Evolutionary conservation across 371 early-diverging fungal genomes (phyloP).

Genomic region (Rhizopus stolonifer): DNA sequence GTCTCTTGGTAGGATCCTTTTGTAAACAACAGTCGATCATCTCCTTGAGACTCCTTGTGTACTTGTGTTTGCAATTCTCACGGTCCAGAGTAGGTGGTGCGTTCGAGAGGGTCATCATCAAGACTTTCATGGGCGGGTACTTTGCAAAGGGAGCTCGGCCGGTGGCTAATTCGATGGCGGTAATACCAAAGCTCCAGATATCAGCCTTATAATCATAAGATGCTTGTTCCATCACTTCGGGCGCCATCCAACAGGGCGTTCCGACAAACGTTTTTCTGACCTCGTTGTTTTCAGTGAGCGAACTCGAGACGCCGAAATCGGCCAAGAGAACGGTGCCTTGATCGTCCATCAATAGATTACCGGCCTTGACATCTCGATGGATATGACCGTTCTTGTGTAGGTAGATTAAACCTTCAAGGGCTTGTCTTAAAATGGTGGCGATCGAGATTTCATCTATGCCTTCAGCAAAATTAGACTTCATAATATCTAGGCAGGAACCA

Average conservation of each 20-base stretch:
- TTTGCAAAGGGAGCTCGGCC: constrained; percentile 92
- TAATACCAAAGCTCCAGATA: constrained; percentile 93
- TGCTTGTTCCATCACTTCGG: constrained; percentile 72
- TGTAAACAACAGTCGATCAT: constrained; percentile 83
- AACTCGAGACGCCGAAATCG: constrained; percentile 90
- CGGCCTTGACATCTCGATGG: constrained; percentile 91
- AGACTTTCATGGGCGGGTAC: constrained; percentile 81
- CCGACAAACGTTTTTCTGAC: constrained; percentile 74
- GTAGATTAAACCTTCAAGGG: constrained; percentile 83
- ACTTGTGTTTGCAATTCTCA: constrained; percentile 72
- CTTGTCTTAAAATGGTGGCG: constrained; percentile 82
- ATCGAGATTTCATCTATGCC: constrained; percentile 82
- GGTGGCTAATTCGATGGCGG: constrained; percentile 82
- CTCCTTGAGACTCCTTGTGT: constrained; percentile 78
- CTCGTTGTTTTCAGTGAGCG: constrained; percentile 74
- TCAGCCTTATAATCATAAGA: constrained; percentile 90
- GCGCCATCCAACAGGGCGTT: constrained; percentile 90
- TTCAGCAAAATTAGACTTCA: constrained; percentile 78
- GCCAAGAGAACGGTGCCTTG: constrained; percentile 81
- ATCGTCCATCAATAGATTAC: constrained; percentile 81
- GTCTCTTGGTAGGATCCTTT: constrained; percentile 82
- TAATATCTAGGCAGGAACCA: constrained; percentile 88
- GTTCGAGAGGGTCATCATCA: constrained; percentile 79
- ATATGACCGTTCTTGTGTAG: constrained; percentile 85
- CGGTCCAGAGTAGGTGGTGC: constrained; percentile 87